Conservation (phyloP, 495 filamentous ascomycete species). For the Neurospora discreta region DNA sequence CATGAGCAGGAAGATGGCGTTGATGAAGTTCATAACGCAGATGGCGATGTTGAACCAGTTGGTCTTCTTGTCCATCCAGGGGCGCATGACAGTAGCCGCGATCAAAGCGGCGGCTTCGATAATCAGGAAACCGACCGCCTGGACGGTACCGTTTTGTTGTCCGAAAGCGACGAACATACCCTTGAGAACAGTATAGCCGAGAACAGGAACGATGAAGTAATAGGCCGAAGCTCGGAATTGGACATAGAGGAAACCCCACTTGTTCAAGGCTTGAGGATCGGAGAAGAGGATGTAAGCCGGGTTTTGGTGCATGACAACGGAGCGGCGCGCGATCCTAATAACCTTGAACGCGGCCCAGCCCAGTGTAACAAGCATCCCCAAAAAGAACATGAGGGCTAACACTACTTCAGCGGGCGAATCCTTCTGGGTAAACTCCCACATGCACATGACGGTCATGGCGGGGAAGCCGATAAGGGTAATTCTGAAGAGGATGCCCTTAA, state of each 20-base stretch:
- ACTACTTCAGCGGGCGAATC: conserved; percentile 86
- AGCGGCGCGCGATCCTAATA: conserved; percentile 76
- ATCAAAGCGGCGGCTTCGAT: conserved; percentile 79
- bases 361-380: conserved; percentile 72
- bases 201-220: conserved; percentile 84
- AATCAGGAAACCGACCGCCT: conserved; percentile 75
- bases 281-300: conserved; percentile 97
- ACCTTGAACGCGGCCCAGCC: conserved; percentile 88
- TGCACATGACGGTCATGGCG: conserved; percentile 82
- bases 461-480: conserved; percentile 90
- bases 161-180: conserved; percentile 82
- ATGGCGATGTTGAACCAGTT: conserved; percentile 97
- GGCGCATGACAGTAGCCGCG: conserved; percentile 66
- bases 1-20: conserved; percentile 73
- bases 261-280: conserved; percentile 85
- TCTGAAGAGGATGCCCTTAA: conserved; percentile 78
- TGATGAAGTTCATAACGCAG: conserved; percentile 79
- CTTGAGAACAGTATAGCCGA: conserved; percentile 75
- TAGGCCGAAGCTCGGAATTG: conserved; percentile 95
- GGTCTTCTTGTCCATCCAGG: conserved; percentile 99
- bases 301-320: conserved; percentile 89
- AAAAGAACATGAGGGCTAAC: conserved; percentile 79
- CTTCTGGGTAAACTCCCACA: conserved; percentile 84
- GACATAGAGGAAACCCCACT: conserved; percentile 98
- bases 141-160: conserved; percentile 58